phyloP scores from a whole-genome alignment of 345 rosid species.

The Stellera chamaejasme region DNA sequence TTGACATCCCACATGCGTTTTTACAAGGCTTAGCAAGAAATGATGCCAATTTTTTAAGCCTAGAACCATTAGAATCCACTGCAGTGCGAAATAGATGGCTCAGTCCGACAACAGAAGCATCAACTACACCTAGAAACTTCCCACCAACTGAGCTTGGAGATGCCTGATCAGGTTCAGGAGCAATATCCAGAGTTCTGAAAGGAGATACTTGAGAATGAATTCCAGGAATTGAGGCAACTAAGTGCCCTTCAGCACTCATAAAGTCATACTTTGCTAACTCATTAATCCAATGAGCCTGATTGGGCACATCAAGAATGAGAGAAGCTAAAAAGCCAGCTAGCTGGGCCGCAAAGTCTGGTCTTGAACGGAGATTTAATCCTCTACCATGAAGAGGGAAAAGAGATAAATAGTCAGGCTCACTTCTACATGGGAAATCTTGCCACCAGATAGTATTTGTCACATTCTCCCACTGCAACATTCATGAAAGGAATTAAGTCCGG shows the following conservation, averaged over 20 bases:
- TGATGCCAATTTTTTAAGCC: slow-evolving; percentile 60
- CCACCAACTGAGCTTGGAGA: slow-evolving; percentile 16
- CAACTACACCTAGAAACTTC: slow-evolving; percentile 54
- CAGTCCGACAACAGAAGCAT: slow-evolving; percentile 81
- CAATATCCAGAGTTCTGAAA: slow-evolving; percentile 22
- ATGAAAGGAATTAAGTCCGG: slow-evolving; percentile 11
- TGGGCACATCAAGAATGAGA: slow-evolving; percentile 70
- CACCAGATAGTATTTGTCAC: slow-evolving; percentile 95
- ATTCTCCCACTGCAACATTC: slow-evolving; percentile 62
- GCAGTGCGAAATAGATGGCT: slow-evolving; percentile 60
- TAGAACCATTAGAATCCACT: slow-evolving; percentile 55
- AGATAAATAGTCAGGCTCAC: slow-evolving; percentile 51
- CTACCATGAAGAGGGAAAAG: slow-evolving; percentile 43
- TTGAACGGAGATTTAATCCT: slow-evolving; percentile 25
- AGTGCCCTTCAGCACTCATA: slow-evolving; percentile 54
- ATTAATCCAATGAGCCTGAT: slow-evolving; percentile 74
- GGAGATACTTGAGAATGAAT: slow-evolving; percentile 34
- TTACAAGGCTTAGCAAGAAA: slow-evolving; percentile 44
- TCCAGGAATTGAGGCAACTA: slow-evolving; percentile 85
- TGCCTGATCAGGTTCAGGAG: slow-evolving; percentile 24
- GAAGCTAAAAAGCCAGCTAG: slow-evolving; percentile 85
- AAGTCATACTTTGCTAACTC: slow-evolving; percentile 77
- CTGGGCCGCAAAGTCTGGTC: slow-evolving; percentile 78
- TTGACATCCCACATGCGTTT: slow-evolving; percentile 49
- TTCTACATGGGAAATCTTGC: slow-evolving; percentile 89